A percentile compares a stretch with the other conserved stretches of the same genome.
Conservation (phyloP, 441 rosid genomes). For the Brassica balearica region DNA sequence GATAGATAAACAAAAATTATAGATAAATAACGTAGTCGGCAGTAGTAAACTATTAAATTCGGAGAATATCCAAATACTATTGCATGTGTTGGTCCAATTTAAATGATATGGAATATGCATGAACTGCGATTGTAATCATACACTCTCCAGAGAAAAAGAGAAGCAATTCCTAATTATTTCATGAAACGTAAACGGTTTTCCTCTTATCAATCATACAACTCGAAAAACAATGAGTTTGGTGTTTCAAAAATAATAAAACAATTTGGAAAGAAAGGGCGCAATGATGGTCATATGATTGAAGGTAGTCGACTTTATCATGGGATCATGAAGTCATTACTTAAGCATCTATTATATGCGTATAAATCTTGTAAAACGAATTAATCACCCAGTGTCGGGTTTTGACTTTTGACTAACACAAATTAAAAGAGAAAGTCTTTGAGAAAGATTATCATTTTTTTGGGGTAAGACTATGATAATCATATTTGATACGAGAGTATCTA, state of each 20-base stretch:
- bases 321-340: conserved; percentile 25
- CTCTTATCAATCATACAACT: conserved; percentile 30
- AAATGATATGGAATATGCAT: conserved; percentile 33
- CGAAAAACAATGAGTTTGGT: conserved; percentile 33
- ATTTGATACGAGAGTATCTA: conserved; percentile 36
- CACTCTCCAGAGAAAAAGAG: not conserved
- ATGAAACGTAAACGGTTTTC: not conserved
- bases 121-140: conserved; percentile 30
- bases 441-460: too few relatives aligned
- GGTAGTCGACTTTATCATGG: conserved; percentile 36
- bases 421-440: too few relatives aligned
- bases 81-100: conserved; percentile 41
- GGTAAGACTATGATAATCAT: too few relatives aligned
- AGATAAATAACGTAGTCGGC: conserved; percentile 2
- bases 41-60: conserved; percentile 33
- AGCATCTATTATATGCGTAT: conserved; percentile 8
- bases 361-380: conserved; percentile 12
- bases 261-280: conserved; percentile 7
- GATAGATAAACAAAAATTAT: not conserved
- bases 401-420: conserved; percentile 35
- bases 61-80: conserved; percentile 36
- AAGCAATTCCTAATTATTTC: not conserved
- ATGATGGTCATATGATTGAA: conserved; percentile 31
- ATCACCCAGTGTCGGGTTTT: conserved; percentile 14
- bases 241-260: not conserved